Evolutionary conservation across 257 asterid genomes (phyloP), one percentile per base, ranked within the genome.

Genomic region (Dorcoceras hygrometricum): DNA sequence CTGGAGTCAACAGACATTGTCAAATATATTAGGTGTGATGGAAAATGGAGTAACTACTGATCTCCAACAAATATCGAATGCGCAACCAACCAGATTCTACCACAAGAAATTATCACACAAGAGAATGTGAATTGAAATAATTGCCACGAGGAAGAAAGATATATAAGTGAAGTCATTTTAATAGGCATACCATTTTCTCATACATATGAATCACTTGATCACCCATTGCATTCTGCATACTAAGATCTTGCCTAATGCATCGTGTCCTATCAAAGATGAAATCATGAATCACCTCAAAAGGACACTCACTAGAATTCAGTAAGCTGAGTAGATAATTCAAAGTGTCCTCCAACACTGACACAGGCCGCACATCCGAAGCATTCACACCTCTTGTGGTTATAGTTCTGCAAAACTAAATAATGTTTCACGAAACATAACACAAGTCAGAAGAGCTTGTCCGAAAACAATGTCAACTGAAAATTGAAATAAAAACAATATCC

Each of bases 181-280:
- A 61, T 59, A 46, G 43, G 67, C 95, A 59, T 90, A 93, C 98
- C 95, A 93, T 88, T 78, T 93, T 88, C 81, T 93, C 97, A 48
- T 88, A 93, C 89, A 93, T 86, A 59, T 72, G 68, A 71, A 93
- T 85, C 73, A 76, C 95, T 78, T 73, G 82, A 70, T 79, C 75
- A 58, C 78, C 75, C 72, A 68, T 67, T 75, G 78, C 76, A 75
- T 82, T 88, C 84, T 93, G 98, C 95, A 93, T 89, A 73, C 95
- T 83, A 51, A 93, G 91, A 75, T 93, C 98, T 80, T 93, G 98
- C 77, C 98, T 83, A 51, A 93, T 86, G 79, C 97, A 88, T 76
- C 98, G 84, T 65, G 88, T 83, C 80, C 97, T 82, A 79, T 93
- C 98, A 70, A 88, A 90, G 73, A 93, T 71, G 79, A 93, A 93